Base-by-base conservation (phyloP, 306 rosid species). In the Nissolia schottii region DNA sequence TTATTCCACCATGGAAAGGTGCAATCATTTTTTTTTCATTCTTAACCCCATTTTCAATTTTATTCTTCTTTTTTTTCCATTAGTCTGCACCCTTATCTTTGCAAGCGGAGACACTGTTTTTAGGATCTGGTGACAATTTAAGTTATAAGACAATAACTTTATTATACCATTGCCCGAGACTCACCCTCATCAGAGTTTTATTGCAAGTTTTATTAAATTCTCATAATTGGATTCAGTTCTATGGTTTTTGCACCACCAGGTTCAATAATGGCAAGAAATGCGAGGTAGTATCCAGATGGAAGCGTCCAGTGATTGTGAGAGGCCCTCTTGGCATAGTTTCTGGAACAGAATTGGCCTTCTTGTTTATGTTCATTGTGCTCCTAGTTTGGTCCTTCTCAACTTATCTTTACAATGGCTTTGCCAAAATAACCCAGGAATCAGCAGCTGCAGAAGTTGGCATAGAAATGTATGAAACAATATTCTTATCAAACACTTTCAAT, bases 321-420 rank as follows among this genome's bases (percentile, higher is more conserved):
- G 95, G 97, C 6, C 97, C 95, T 28, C 85, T 85, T 0, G 97
- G 95, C 34, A 85, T 91, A 38, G 97, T 87, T 32, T 82, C 95
- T 0, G 68, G 69, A 38, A 69, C 74, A n/a, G 97, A 87, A 71
- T 51, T 91, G 0, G 63, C 64, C 12, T 81, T 91, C 40, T 71
- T 87, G 54, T 6, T 75, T 18, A 87, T 91, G 85, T 87, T 91
- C 85, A 43, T 87, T 23, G 85, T 78, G 3, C 92, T 88, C 37
- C 38, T 91, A 5, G 29, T 78, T 8, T 91, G 97, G 97, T 83
- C 88, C 12, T 73, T 85, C 2, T 64, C 90, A 13, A 38, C 66
- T 6, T 80, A 76, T 64, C 31, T 87, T 15, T 59, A 40, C 67
- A 73, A 76, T 60, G 23, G 65, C 40, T 83, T 86, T 54, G 49